Conservation (phyloP, 305 asterid species). For the Caryopteris hybrid region DNA sequence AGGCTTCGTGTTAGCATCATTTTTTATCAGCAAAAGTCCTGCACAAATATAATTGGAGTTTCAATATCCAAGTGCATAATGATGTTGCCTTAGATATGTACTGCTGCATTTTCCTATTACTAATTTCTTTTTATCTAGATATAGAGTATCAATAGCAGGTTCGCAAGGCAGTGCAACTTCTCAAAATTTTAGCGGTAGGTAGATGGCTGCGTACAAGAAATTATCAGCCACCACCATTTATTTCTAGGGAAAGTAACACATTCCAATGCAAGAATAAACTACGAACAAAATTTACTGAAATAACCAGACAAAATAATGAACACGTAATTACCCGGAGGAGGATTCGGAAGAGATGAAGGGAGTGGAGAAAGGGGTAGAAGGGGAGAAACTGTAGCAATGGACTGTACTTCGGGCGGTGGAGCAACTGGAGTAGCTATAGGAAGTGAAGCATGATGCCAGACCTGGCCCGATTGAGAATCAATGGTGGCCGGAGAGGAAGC, state of each 20-base stretch:
- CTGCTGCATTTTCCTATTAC: not conserved
- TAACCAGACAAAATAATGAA: not conserved
- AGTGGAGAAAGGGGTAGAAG: slow-evolving; percentile 26
- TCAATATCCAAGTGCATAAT: slow-evolving; percentile 10
- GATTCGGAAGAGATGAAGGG: slow-evolving; percentile 39
- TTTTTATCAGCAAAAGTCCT: slow-evolving; percentile 32
- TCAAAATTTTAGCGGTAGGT: not conserved
- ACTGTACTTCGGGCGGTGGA: slow-evolving; percentile 1
- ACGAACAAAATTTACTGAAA: not conserved
- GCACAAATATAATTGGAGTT: slow-evolving; percentile 15
- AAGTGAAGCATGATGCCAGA: not conserved
- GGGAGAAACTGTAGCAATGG: not conserved
- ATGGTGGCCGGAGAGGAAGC: not conserved
- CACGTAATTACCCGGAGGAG: slow-evolving; percentile 24
- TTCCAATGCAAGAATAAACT: not conserved
- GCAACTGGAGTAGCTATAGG: not conserved
- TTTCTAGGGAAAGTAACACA: not conserved
- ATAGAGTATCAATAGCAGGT: too few species aligned
- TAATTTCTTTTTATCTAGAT: not conserved
- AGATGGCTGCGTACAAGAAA: not conserved
- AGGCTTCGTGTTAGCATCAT: slow-evolving; percentile 19
- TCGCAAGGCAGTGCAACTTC: not conserved
- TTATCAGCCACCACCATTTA: not conserved
- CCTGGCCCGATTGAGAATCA: not conserved
- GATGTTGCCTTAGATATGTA: slow-evolving; percentile 9